Evolutionary conservation across 2,329 filamentous ascomycete species (phyloP).

Genomic region (Coniochaeta sp.): DNA sequence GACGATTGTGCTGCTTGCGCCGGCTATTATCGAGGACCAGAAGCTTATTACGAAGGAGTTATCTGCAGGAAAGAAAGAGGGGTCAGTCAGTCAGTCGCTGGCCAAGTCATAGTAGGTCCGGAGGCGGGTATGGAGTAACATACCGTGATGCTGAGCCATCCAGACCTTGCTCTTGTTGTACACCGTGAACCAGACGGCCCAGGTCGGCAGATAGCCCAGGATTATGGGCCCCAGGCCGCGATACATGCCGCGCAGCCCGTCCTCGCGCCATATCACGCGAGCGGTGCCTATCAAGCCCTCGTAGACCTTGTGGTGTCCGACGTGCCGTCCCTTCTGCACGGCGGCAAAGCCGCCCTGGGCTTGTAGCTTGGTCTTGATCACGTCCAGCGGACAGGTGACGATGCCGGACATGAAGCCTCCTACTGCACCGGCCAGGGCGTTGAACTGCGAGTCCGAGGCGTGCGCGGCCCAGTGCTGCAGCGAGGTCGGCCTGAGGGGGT

Average conservation of each 20-base stretch:
- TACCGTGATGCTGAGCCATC: constrained; percentile 61
- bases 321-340: constrained; percentile 39
- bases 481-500: constrained; percentile 24
- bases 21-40: constrained; percentile 84
- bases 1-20: constrained; percentile 84
- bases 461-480: constrained; percentile 49
- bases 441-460: constrained; percentile 60
- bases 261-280: constrained; percentile 75
- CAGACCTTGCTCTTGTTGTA: constrained; percentile 84
- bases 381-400: constrained; percentile 93
- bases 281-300: constrained; percentile 83
- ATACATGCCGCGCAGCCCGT: constrained; percentile 86
- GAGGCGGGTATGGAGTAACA: constrained; percentile 13
- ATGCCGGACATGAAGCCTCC: constrained; percentile 91
- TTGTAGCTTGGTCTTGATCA: constrained; percentile 98
- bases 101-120: not conserved
- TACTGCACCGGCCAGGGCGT: constrained; percentile 78
- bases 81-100: not conserved
- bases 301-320: constrained; percentile 58
- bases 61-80: constrained; percentile 40
- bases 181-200: constrained; percentile 96
- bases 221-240: constrained; percentile 90
- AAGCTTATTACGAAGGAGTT: constrained; percentile 75
- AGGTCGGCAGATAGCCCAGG: constrained; percentile 90
- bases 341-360: constrained; percentile 78